A percentile compares a stretch with the other conserved stretches of the same genome.
These are phyloP conservation scores for Aurantiochytrium sp. DNA, from an alignment of 108 stramenopile species.

Conservation along the genomic window DNA sequence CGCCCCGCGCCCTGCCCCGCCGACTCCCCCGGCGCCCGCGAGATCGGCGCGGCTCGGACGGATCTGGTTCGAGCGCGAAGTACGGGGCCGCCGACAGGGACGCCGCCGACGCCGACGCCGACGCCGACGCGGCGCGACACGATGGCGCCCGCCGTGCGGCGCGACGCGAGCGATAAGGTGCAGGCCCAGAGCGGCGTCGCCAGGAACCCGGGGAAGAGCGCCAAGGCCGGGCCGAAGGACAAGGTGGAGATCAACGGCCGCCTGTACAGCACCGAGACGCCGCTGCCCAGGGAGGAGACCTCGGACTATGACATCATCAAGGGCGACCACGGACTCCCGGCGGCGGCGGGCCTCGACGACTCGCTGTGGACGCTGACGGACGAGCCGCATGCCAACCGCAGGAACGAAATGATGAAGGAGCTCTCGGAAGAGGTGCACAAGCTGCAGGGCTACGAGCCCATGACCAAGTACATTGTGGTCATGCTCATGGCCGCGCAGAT, in stretches of 20 bases:
- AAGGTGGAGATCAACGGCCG: conserved; percentile 9
- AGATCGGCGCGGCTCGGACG: too few relatives aligned
- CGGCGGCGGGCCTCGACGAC: background rate
- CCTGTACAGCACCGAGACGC: background rate
- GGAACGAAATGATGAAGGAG: conserved; percentile 69
- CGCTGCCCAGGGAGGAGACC: background rate
- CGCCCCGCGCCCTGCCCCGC: too few relatives aligned
- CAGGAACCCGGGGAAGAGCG: background rate
- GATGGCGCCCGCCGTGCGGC: background rate
- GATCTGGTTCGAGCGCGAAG: too few relatives aligned
- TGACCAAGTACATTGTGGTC: conserved; percentile 62
- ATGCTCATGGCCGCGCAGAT: conserved; percentile 59
- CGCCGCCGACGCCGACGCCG: too few relatives aligned
- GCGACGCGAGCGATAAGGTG: background rate
- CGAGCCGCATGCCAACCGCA: conserved; percentile 42
- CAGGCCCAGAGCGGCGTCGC: background rate
- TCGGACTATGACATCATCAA: background rate
- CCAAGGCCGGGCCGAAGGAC: background rate
- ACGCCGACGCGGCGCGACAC: too few relatives aligned
- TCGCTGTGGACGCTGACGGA: background rate
- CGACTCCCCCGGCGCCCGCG: too few relatives aligned
- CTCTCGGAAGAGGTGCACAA: conserved; percentile 70
- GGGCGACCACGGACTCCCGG: background rate
- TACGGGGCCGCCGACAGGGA: too few relatives aligned
- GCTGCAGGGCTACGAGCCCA: conserved; percentile 70